Conservation (phyloP, 1,284 basidiomycete species). For the Malassezia cuniculi region DNA sequence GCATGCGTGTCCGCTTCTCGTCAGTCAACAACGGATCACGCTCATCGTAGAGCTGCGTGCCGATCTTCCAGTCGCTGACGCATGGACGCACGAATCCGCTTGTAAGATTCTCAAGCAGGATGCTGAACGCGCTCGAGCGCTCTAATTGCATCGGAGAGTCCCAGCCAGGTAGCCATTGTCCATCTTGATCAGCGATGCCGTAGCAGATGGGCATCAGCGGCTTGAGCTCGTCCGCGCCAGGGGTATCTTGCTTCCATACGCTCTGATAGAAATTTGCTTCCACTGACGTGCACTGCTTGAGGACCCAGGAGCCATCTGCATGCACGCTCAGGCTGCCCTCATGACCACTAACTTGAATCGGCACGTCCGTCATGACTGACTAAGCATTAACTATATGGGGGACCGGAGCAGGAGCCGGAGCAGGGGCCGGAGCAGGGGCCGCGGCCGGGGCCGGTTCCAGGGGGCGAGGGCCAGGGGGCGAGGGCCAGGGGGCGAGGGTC, state of each 20-base stretch:
- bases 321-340: slow-evolving; percentile 3
- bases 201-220: slow-evolving; percentile 7
- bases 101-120: slow-evolving; percentile 7
- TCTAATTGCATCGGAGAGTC: too few species aligned
- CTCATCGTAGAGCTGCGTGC: slow-evolving; percentile 11
- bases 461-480: too few species aligned
- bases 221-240: slow-evolving; percentile 1
- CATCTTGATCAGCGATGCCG: slow-evolving; percentile 5
- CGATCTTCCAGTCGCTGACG: slow-evolving; percentile 13
- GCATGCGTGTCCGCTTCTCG: slow-evolving; percentile 10
- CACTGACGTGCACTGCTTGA: slow-evolving; percentile 4
- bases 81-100: slow-evolving; percentile 1
- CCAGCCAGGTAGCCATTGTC: slow-evolving; percentile 1
- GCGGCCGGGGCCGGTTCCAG: too few species aligned
- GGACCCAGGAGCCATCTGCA: neutral
- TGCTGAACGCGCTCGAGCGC: too few species aligned
- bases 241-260: too few species aligned
- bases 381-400: too few species aligned
- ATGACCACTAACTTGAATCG: slow-evolving; percentile 7
- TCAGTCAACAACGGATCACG: neutral
- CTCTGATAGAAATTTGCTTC: slow-evolving; percentile 9
- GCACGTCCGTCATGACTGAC: too few species aligned
- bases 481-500: too few species aligned
- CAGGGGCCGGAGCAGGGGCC: too few species aligned
- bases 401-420: too few species aligned